Evolutionary conservation across 371 early-diverging fungal genomes (phyloP), one percentile per base, ranked within the genome.

Genomic region (Mortierella sp.): DNA sequence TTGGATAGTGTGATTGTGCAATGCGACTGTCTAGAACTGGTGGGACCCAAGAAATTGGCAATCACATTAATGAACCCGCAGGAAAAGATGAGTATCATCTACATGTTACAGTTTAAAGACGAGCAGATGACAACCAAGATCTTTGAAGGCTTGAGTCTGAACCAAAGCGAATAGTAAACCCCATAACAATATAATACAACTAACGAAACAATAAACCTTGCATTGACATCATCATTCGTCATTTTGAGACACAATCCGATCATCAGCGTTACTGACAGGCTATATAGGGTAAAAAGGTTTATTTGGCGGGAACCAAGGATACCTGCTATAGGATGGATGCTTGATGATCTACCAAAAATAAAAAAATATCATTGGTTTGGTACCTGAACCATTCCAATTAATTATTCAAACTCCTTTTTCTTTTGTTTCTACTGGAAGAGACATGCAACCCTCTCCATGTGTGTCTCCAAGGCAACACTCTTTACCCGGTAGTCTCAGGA

Each of bases 21-120:
- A 63, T 63, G 67, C 67, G 82, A 81, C 43, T 81, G 82, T 69
- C 60, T 76, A 36, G 82, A 81, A 48, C 62, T 81, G 63, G 76
- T 81, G 22, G 82, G 82, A 40, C 72, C 82, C 28, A 81, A 76
- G 73, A 81, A 81, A 57, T 60, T 81, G 63, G 82, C 82, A 0
- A 81, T 81, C 24, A 81, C 82, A 28, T 32, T 81, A 41, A 69
- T 67, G 70, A 81, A 81, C 50, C 69, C 76, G n/a, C 76, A 81
- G 55, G 82, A 81, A 67, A 81, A 81, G 76, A 81, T 81, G 82
- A 76, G 76, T 43, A 81, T 81, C 28, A 81, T 81, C 36, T 81
- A 81, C 16, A 76, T 81, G 76, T 62, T 81, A 19, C 82, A 81
- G 58, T 81, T 81, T 60, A 81, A 81, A 63, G 82, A 81, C 32